These are phyloP conservation scores for Umbilicaria muhlenbergii DNA, from an alignment of 495 filamentous ascomycete genomes.

Conservation along the genomic window DNA sequence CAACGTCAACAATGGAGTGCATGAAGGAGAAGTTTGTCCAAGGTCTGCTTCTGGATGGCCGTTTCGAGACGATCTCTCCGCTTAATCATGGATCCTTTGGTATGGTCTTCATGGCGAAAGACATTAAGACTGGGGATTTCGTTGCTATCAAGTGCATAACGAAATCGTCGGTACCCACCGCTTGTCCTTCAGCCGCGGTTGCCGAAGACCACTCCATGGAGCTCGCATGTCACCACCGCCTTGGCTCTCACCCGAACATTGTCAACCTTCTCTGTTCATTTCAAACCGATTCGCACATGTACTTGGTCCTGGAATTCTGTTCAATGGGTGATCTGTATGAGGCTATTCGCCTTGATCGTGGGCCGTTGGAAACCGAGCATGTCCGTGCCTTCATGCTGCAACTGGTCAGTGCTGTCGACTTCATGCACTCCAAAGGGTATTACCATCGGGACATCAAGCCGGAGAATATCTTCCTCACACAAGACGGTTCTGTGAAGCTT, in stretches of 20 bases:
- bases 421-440: conserved; percentile 78
- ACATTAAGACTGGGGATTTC: conserved; percentile 52
- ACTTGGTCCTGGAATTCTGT: conserved; percentile 91
- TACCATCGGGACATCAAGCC: conserved; percentile 99
- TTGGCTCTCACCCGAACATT: conserved; percentile 74
- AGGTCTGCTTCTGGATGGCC: conserved; percentile 63
- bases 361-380: conserved; percentile 86
- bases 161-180: conserved; percentile 46
- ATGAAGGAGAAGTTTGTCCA: conserved; percentile 56
- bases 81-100: conserved; percentile 98
- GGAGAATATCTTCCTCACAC: conserved; percentile 91
- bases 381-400: conserved; percentile 95
- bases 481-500: conserved; percentile 80
- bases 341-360: conserved; percentile 75
- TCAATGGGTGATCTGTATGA: conserved; percentile 95
- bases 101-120: conserved; percentile 87
- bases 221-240: conserved; percentile 59
- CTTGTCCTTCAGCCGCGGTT: conserved; percentile 28
- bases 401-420: conserved; percentile 75
- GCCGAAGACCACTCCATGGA: conserved; percentile 81
- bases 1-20: conserved; percentile 51
- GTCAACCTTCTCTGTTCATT: conserved; percentile 87
- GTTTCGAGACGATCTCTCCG: conserved; percentile 78
- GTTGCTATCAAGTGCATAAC: conserved; percentile 93
- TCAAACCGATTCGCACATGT: conserved; percentile 78